Evolutionary conservation across 2,329 filamentous ascomycete species (phyloP).

Genomic region (Corynespora cassiicola): DNA sequence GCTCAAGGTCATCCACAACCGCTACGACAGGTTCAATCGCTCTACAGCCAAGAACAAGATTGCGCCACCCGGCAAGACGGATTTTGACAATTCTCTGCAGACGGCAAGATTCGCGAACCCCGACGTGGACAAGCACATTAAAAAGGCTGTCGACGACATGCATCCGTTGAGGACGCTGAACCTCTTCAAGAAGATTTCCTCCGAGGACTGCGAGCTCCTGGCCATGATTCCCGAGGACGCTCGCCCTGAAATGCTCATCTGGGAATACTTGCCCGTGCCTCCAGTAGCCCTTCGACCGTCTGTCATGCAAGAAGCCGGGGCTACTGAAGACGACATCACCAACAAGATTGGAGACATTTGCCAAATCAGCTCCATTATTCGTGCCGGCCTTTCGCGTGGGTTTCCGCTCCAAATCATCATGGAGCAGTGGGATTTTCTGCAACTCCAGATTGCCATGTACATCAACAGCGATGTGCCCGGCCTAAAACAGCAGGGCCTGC

Average conservation of each 20-base stretch:
- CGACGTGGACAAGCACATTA: slow-evolving; percentile 88
- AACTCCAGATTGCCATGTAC: slow-evolving; percentile 95
- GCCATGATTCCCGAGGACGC: slow-evolving; percentile 87
- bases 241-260: slow-evolving; percentile 94
- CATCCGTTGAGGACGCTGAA: slow-evolving; percentile 89
- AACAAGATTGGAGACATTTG: slow-evolving; percentile 97
- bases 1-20: slow-evolving; percentile 94
- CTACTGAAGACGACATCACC: slow-evolving; percentile 95
- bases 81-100: slow-evolving; percentile 85
- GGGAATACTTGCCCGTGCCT: slow-evolving; percentile 93
- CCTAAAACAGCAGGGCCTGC: slow-evolving; percentile 84
- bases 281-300: slow-evolving; percentile 94
- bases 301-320: slow-evolving; percentile 89
- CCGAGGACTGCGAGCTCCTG: slow-evolving; percentile 87
- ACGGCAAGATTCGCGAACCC: slow-evolving; percentile 78
- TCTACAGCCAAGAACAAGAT: slow-evolving; percentile 87
- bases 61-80: slow-evolving; percentile 78
- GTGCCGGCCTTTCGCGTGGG: slow-evolving; percentile 81
- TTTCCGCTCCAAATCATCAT: slow-evolving; percentile 88
- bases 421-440: slow-evolving; percentile 98
- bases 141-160: slow-evolving; percentile 92
- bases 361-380: slow-evolving; percentile 86
- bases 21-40: slow-evolving; percentile 85
- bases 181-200: slow-evolving; percentile 85
- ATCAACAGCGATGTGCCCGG: slow-evolving; percentile 97